phyloP scores from a whole-genome alignment of 163 green algal genomes.

The Trebouxiophyceae sp. region DNA sequence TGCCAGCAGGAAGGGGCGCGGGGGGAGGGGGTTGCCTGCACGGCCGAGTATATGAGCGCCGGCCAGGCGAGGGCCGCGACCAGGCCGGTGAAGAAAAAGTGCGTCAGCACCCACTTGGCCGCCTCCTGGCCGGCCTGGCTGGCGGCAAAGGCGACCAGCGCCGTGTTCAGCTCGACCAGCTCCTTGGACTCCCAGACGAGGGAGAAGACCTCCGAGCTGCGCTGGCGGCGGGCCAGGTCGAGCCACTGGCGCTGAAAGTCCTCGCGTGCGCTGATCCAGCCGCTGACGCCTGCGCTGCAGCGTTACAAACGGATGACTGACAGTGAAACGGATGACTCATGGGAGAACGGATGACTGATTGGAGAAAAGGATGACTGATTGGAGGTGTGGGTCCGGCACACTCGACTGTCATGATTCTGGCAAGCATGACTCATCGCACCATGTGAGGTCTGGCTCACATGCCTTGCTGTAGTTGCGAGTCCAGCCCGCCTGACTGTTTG shows the following conservation, averaged over 20 bases:
- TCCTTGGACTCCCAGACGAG: constrained; percentile 62
- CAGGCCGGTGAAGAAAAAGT: constrained; percentile 35
- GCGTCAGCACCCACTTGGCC: constrained; percentile 21
- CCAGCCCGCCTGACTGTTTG: too few relatives aligned
- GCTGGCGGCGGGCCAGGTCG: constrained; percentile 22
- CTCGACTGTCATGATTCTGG: too few relatives aligned
- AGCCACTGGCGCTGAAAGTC: constrained; percentile 62
- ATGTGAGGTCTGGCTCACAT: too few relatives aligned
- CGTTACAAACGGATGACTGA: too few relatives aligned
- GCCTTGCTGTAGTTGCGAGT: too few relatives aligned
- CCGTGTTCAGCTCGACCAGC: constrained; percentile 33
- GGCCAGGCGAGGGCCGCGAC: constrained; percentile 26
- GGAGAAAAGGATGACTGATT: too few relatives aligned
- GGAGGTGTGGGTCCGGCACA: too few relatives aligned
- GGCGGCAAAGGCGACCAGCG: constrained; percentile 27
- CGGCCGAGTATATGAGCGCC: not conserved
- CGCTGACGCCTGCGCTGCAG: constrained; percentile 27
- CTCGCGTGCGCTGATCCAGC: constrained; percentile 37
- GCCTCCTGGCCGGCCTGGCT: constrained; percentile 28
- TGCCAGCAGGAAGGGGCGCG: too few relatives aligned
- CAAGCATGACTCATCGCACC: too few relatives aligned
- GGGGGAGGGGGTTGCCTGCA: too few relatives aligned
- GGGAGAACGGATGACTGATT: too few relatives aligned
- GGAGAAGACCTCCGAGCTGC: constrained; percentile 42
- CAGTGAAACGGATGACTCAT: too few relatives aligned